Conservation (phyloP, 306 rosid species). For the Abrus pulchellus region DNA sequence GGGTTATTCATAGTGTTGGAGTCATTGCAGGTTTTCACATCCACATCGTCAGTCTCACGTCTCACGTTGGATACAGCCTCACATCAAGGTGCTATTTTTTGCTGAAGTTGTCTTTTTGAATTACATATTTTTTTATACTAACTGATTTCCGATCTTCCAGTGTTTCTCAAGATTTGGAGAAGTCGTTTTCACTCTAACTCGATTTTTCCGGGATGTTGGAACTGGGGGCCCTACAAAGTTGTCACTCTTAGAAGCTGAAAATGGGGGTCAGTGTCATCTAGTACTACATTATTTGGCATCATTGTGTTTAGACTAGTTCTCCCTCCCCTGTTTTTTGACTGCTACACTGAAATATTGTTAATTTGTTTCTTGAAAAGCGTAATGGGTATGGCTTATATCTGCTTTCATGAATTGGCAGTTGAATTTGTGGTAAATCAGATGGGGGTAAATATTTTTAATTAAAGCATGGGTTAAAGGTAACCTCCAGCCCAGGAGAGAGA, state of each 20-base stretch:
- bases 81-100: slow-evolving; percentile 72
- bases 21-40: slow-evolving; percentile 78
- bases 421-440: slow-evolving; percentile 23
- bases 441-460: background rate
- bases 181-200: slow-evolving; percentile 81
- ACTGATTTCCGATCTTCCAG: slow-evolving; percentile 58
- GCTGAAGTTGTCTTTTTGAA: slow-evolving; percentile 35
- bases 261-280: slow-evolving; percentile 60
- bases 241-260: slow-evolving; percentile 60
- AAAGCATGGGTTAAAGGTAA: background rate
- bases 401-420: slow-evolving; percentile 20
- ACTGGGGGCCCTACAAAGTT: slow-evolving; percentile 65
- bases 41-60: slow-evolving; percentile 85
- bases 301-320: background rate
- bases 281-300: slow-evolving; percentile 31
- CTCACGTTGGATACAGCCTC: slow-evolving; percentile 96
- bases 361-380: background rate
- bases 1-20: slow-evolving; percentile 39
- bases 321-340: slow-evolving; percentile 9
- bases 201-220: slow-evolving; percentile 82
- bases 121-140: slow-evolving; percentile 40
- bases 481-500: slow-evolving; percentile 3
- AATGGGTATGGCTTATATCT: background rate
- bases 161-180: slow-evolving; percentile 88
- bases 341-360: slow-evolving; percentile 12